phyloP scores from a whole-genome alignment of 257 asterid genomes.

The Solanum chmielewskii region DNA sequence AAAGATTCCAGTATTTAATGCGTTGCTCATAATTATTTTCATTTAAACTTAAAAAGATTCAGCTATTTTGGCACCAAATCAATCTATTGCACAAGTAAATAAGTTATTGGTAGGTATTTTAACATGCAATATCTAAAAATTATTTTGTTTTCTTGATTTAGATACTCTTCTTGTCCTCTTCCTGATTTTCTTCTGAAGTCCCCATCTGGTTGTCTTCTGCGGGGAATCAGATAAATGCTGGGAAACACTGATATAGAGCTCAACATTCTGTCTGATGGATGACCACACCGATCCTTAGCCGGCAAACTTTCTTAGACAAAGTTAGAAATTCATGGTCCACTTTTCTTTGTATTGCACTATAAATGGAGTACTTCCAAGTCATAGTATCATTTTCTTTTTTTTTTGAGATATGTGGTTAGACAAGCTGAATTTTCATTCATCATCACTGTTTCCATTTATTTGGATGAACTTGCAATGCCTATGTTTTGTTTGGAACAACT shows the following conservation, averaged over 20 bases:
- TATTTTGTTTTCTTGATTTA: neutral
- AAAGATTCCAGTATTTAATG: neutral
- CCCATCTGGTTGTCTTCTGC: neutral
- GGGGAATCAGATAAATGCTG: neutral
- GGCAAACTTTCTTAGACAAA: neutral
- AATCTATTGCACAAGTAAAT: neutral
- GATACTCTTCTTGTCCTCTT: neutral
- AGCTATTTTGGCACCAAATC: neutral
- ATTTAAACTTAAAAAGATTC: neutral
- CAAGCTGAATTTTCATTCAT: neutral
- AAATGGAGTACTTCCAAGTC: neutral
- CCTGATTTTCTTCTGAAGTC: neutral
- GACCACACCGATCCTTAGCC: neutral
- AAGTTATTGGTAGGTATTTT: neutral
- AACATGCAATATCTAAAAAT: neutral
- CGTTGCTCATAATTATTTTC: neutral
- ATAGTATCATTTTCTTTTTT: neutral
- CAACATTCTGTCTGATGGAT: neutral
- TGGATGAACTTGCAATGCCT: conserved; percentile 2
- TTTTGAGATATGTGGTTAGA: neutral
- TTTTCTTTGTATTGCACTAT: neutral
- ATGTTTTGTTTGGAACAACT: conserved; percentile 2
- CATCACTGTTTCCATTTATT: neutral
- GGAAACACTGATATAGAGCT: neutral
- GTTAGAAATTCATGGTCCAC: neutral